Conservation (phyloP, 2,329 filamentous ascomycete species). For the Bipolaris gigantea region DNA sequence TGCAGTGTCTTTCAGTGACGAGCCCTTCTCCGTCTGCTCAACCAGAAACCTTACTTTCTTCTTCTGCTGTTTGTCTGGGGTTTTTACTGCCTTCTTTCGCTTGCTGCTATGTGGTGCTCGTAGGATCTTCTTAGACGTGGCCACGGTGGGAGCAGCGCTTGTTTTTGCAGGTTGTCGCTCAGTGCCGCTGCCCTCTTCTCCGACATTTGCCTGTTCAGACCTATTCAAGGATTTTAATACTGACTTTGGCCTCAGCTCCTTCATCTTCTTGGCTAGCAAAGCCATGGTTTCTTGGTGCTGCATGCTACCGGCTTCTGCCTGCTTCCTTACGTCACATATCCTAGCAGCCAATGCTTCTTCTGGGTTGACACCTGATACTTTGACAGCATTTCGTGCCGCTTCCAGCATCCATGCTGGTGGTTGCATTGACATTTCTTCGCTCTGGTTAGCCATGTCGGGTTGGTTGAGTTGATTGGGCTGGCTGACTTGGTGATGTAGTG, state of each 20-base stretch:
- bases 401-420: constrained; percentile 5
- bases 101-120: not conserved
- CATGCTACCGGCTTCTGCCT: not conserved
- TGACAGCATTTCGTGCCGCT: constrained; percentile 1
- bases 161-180: not conserved
- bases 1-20: not conserved
- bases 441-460: constrained; percentile 1
- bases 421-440: not conserved
- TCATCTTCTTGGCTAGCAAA: not conserved
- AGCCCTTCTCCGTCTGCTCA: not conserved
- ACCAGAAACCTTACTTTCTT: not conserved
- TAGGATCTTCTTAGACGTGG: not conserved
- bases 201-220: not conserved
- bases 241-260: not conserved
- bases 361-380: not conserved
- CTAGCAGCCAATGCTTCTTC: constrained; percentile 1
- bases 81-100: not conserved
- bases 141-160: not conserved
- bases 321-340: not conserved
- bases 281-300: not conserved
- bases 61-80: not conserved
- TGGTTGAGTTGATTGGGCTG: not conserved
- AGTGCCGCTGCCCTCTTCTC: not conserved
- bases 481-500: not conserved
- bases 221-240: not conserved